Evolutionary conservation across 805 yeast species (phyloP).

Genomic region (Cyberlindnera euphorbiiphila): DNA sequence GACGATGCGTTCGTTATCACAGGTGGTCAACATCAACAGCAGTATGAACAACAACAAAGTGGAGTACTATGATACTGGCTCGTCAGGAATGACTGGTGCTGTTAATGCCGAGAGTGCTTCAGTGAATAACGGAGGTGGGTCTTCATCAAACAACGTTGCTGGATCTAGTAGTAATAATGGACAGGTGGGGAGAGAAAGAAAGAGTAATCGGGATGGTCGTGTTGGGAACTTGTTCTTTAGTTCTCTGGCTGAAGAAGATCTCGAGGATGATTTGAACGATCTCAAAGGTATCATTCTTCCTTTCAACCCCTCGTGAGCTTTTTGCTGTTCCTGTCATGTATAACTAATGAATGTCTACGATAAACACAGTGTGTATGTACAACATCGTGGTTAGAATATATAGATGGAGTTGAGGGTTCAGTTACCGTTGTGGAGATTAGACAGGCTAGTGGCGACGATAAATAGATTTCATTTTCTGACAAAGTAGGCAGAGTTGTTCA

Average conservation of each 20-base stretch:
- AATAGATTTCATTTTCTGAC: slow-evolving; percentile 48
- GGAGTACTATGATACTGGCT: slow-evolving; percentile 5
- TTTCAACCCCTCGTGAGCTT: slow-evolving; percentile 24
- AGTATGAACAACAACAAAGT: slow-evolving; percentile 10
- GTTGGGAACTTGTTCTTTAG: slow-evolving; percentile 11
- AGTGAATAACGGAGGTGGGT: too few relatives aligned
- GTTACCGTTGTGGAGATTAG: too few relatives aligned
- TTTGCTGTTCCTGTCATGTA: background rate
- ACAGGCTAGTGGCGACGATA: too few relatives aligned
- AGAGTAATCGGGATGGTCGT: background rate
- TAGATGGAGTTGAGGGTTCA: too few relatives aligned
- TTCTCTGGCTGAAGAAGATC: slow-evolving; percentile 19
- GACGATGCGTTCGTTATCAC: slow-evolving; percentile 54
- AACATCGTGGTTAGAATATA: too few relatives aligned
- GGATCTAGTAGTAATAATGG: background rate
- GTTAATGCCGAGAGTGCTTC: slow-evolving; percentile 6
- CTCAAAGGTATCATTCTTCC: slow-evolving; percentile 22
- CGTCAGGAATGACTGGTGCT: background rate
- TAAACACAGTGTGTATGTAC: background rate
- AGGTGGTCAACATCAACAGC: slow-evolving; percentile 29
- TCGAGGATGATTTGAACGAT: slow-evolving; percentile 22
- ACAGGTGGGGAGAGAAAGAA: background rate
- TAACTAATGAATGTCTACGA: background rate
- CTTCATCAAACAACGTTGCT: too few relatives aligned
- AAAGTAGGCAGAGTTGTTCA: slow-evolving; percentile 73